Evolutionary conservation across 1,284 basidiomycete genomes (phyloP).

Genomic region (Vanrija sp.): DNA sequence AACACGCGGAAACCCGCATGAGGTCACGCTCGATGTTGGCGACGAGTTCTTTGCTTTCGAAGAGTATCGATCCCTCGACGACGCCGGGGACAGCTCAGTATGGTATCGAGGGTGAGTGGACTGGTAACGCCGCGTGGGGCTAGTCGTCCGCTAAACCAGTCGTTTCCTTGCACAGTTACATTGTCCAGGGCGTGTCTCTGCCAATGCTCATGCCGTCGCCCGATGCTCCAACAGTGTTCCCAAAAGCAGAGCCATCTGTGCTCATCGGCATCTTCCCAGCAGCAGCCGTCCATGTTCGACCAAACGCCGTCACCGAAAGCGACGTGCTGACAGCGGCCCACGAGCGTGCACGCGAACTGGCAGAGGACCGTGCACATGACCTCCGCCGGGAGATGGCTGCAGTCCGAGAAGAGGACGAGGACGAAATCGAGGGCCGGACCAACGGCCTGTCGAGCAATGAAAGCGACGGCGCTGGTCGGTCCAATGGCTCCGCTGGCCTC

Average conservation of each 20-base stretch:
- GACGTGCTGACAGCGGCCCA: conserved; percentile 66
- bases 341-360: conserved; percentile 27
- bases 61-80: conserved; percentile 57
- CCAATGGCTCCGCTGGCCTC: background rate
- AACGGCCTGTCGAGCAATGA: background rate
- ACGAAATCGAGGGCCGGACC: conserved; percentile 39
- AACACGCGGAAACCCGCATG: conserved; percentile 35
- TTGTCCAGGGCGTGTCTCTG: conserved; percentile 76
- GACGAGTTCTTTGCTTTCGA: conserved; percentile 97
- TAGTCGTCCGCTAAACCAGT: too few relatives aligned
- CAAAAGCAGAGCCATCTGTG: conserved; percentile 62
- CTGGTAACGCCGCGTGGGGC: background rate
- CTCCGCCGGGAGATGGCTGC: conserved; percentile 55
- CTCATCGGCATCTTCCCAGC: conserved; percentile 95
- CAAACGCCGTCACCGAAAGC: conserved; percentile 83
- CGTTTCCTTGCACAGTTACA: conserved; percentile 59
- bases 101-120: conserved; percentile 81
- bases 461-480: conserved; percentile 2
- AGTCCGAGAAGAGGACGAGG: conserved; percentile 71
- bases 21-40: conserved; percentile 60
- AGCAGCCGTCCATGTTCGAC: conserved; percentile 82
- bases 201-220: conserved; percentile 50
- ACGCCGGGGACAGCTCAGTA: conserved; percentile 57
- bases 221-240: conserved; percentile 11
- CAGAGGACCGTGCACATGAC: conserved; percentile 24